These are phyloP conservation scores for Phytophthora litchii DNA, from an alignment of 352 stramenopile species.

Conservation along the genomic window DNA sequence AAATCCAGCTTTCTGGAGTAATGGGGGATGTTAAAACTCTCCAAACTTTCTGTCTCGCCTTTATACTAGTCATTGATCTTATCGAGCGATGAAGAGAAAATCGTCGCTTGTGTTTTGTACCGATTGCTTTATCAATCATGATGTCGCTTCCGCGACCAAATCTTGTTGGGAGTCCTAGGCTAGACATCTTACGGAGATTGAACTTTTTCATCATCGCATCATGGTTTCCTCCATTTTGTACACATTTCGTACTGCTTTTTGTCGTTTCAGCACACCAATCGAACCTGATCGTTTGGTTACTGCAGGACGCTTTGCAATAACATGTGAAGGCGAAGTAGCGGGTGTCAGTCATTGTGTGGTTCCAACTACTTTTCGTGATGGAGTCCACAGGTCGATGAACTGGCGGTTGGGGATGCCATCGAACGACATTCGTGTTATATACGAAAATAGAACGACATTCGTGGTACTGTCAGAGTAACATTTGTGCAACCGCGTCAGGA, in stretches of 20 bases:
- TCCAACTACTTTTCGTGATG: too few species aligned
- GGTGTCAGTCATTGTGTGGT: too few species aligned
- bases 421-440: too few species aligned
- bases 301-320: background rate
- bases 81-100: conserved; percentile 7
- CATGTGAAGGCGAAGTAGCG: background rate
- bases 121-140: conserved; percentile 15
- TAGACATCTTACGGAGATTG: conserved; percentile 20
- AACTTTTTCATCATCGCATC: conserved; percentile 19
- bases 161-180: background rate
- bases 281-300: background rate
- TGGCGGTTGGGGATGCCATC: too few species aligned
- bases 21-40: conserved; percentile 5
- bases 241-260: background rate
- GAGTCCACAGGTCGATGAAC: too few species aligned
- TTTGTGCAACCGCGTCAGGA: too few species aligned
- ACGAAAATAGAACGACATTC: too few species aligned
- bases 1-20: conserved; percentile 6
- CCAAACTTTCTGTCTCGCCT: conserved; percentile 1
- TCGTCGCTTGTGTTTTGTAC: background rate
- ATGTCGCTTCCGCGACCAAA: conserved; percentile 3
- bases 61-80: background rate
- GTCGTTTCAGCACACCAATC: background rate
- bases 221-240: conserved; percentile 18
- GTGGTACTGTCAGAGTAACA: too few species aligned